A percentile compares a stretch with the other conserved stretches of the same genome.
Evolutionary conservation across 768 basidiomycete species (phyloP).

Genomic region (Suillus alpinus): DNA sequence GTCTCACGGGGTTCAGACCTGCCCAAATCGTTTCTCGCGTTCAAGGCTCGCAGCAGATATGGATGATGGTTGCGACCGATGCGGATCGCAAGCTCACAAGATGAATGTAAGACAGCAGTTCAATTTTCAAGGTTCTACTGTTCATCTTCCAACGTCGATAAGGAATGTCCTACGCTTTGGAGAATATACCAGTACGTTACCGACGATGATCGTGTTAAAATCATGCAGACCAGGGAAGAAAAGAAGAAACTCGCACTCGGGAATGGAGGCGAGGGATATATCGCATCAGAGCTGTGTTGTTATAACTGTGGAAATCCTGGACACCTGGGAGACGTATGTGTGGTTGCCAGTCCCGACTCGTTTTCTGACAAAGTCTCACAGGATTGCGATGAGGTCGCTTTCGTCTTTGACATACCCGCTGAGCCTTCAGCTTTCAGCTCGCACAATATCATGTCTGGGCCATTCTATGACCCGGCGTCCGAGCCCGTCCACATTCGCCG

Average conservation of each 20-base stretch:
- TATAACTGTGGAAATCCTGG: constrained; percentile 74
- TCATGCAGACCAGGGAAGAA: constrained; percentile 44
- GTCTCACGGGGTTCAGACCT: constrained; percentile 43
- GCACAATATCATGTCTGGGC: constrained; percentile 59
- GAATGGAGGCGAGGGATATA: constrained; percentile 76
- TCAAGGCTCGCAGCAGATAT: constrained; percentile 15
- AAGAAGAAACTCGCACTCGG: constrained; percentile 54
- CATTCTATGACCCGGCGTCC: constrained; percentile 53
- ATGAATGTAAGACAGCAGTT: constrained; percentile 49
- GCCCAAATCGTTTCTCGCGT: constrained; percentile 56
- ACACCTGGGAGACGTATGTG: constrained; percentile 77
- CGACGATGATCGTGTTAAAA: constrained; percentile 46
- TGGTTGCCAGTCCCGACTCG: not conserved
- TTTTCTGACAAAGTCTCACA: constrained; percentile 22
- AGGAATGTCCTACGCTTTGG: constrained; percentile 88
- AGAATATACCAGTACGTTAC: constrained; percentile 72
- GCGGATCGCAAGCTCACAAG: constrained; percentile 61
- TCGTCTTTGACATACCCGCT: constrained; percentile 37
- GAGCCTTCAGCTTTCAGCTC: constrained; percentile 69
- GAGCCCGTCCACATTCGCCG: constrained; percentile 32
- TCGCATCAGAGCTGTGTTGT: constrained; percentile 74
- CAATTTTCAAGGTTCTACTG: not conserved
- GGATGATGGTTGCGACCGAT: constrained; percentile 62
- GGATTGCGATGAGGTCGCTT: constrained; percentile 57
- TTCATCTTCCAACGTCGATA: constrained; percentile 1